phyloP scores from a whole-genome alignment of 2,329 filamentous ascomycete genomes.

The Bretziella fagacearum region DNA sequence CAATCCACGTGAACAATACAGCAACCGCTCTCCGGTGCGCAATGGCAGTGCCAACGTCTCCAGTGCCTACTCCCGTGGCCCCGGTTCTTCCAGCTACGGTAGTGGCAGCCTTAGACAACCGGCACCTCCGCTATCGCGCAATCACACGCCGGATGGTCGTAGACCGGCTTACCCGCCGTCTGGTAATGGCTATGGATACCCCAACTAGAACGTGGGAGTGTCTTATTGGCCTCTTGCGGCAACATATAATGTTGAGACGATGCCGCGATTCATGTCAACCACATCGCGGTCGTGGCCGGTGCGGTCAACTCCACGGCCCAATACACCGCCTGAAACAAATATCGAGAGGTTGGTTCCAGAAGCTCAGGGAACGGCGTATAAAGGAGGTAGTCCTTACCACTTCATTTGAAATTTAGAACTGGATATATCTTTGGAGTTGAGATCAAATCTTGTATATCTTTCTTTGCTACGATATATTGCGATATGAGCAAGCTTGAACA shows the following conservation, averaged over 20 bases:
- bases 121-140: conserved; percentile 38
- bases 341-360: background rate
- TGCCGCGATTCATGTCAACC: background rate
- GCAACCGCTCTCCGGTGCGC: conserved; percentile 34
- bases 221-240: conserved; percentile 2
- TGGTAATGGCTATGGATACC: conserved; percentile 14
- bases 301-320: background rate
- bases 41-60: conserved; percentile 25
- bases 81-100: conserved; percentile 6
- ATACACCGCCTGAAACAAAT: background rate
- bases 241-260: background rate
- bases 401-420: conserved; percentile 7
- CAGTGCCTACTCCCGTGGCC: conserved; percentile 1
- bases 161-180: conserved; percentile 26
- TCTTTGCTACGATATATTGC: conserved; percentile 10
- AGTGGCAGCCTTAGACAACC: conserved; percentile 13
- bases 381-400: conserved; percentile 5
- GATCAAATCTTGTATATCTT: conserved; percentile 1
- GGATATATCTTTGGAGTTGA: background rate
- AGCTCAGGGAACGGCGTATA: background rate
- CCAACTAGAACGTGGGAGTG: conserved; percentile 13
- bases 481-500: conserved; percentile 1
- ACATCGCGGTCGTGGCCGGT: background rate
- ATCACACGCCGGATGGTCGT: conserved; percentile 36
- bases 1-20: conserved; percentile 26